Base-by-base conservation (phyloP, 2,329 filamentous ascomycete species). In the Diaporthe capsici region DNA sequence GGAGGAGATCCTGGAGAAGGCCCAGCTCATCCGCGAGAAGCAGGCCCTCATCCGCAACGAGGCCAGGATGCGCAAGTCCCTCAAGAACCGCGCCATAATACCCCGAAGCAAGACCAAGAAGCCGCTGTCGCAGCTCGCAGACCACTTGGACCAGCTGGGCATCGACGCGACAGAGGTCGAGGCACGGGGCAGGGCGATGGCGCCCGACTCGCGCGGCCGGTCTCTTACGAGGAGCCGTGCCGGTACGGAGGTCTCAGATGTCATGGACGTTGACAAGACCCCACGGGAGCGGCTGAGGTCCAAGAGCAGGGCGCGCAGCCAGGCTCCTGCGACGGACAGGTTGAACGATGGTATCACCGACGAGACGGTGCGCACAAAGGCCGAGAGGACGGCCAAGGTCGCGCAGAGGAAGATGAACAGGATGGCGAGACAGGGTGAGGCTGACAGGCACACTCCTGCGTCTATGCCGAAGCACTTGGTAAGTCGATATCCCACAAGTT, bases 401-500 rank as follows among this genome's bases (percentile, higher is more conserved):
- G 90, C 93, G 81, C 97, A 99, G 92, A 95, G 96, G 90, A 96
- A 95, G 91, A 98, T 97, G 95, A 99, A 99, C 89, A 92, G 96
- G 79, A 97, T 97, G 94, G 97, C 97, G 60, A 93, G 96, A 85
- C 95, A 97, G 89, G 97, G 97, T 89, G 97, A 99, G 88, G 96
- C 94, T 77, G 97, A 99, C 89, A 92, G 97, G 83, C 96, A 98
- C 87, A 92, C 92, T 77, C 93, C 93, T 74, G 94, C 94, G 51
- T 90, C 94, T 72, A 86, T 98, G 85, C 91, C 93, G 78, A 99
- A 98, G 88, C 97, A 98, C 87, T 89, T 99, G 91, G 93, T 98
- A 90, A 85, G 93, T 90, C 80, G 4, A 53, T 4, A 42, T 12
- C 4, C 22, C 65, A 28, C 22, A 25, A 28, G 22, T 13, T 4